Base-by-base conservation (phyloP, 768 basidiomycete species). In the Auricularia sp. region DNA sequence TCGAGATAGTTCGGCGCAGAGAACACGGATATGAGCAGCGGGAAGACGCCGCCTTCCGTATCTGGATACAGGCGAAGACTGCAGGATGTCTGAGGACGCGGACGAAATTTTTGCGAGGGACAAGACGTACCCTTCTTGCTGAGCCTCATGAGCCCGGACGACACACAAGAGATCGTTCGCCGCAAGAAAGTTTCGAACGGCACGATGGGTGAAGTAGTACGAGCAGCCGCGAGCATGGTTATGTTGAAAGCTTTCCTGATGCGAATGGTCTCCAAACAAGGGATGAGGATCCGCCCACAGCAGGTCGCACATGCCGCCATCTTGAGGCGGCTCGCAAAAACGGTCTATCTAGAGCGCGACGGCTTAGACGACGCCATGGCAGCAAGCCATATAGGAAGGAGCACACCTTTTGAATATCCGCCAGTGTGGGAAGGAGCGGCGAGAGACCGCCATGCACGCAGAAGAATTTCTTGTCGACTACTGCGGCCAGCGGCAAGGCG, bases 361-460 rank as follows among this genome's bases (percentile, higher is more conserved):
- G 29, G 29, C 29, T 29, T 29, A 29, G 29, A 29, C 29, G 29
- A 29, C 29, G 29, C 29, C 29, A 29, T 29, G 29, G 29, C 29
- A 29, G 29, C 29, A 67, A 44, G 16, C 10, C 29, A 14, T 18
- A 35, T 59, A 5, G 43, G 47, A 14, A 35, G 44, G n/a, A 21
- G 77, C 82, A 62, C 64, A 92, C 91, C 33, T 74, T 73, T 34
- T 80, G 74, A 6, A 96, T 69, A 72, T 98, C 95, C 36, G 86
- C 84, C 3, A 99, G 79, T 6, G 84, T 85, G 53, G 87, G 76
- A 0, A 99, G 81, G 67, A 90, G 86, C 0, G 97, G 97, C 0
- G 91, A 93, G 43, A 99, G 82, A 3, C 97, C 97, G 2, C 97
- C 97, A 69, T 98, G 97, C 2, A 98, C 93, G 71, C 96, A 98